Base-by-base conservation (phyloP, 164 flowering plant species). In the Platanus orientalis region DNA sequence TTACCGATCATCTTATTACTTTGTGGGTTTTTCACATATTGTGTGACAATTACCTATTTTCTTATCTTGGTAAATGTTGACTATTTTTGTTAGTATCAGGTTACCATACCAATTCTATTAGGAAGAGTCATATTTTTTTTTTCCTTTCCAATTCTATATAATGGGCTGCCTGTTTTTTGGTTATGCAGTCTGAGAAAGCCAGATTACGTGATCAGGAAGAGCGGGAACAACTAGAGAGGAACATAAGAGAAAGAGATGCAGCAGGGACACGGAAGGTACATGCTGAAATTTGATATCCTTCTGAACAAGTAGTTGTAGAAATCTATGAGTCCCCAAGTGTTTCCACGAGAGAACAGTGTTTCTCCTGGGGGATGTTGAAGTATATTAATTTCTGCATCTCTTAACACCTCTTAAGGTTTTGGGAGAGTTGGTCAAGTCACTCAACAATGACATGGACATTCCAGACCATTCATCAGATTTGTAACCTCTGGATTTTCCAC, bases 181-280 rank as follows among this genome's bases (percentile, higher is more conserved):
- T 48, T 16, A 24, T 74, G 78, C 81, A 93, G 97, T 86, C 92
- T 9, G 96, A 94, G 64, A 96, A 88, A 75, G n/a, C n/a, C n/a
- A n/a, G 83, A 61, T 51, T 80, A 68, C 87, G 82, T 26, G 99
- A 94, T 69, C 96, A 89, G 71, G 84, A 77, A 75, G 99, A 94
- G 73, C 82, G 82, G 68, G 93, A 83, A 75, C 84, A 91, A 62
- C 72, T 94, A 49, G 99, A 94, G 78, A 79, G 64, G 58, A 80
- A 82, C 63, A 58, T 91, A 3, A 83, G 85, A 75, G 96, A 88
- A 57, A 73, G 90, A 62, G 99, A 94, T 86, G 86, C 90, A 52
- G 87, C 94, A 1, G 83, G 78, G 16, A 94, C 99, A 16, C 72
- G 84, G 20, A 94, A 91, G 96, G 98, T 93, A 76, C 14, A 0